A percentile compares a stretch with the other conserved stretches of the same genome.
These are phyloP conservation scores for Skeletonema tropicum DNA, from an alignment of 108 stramenopile species.

Conservation along the genomic window DNA sequence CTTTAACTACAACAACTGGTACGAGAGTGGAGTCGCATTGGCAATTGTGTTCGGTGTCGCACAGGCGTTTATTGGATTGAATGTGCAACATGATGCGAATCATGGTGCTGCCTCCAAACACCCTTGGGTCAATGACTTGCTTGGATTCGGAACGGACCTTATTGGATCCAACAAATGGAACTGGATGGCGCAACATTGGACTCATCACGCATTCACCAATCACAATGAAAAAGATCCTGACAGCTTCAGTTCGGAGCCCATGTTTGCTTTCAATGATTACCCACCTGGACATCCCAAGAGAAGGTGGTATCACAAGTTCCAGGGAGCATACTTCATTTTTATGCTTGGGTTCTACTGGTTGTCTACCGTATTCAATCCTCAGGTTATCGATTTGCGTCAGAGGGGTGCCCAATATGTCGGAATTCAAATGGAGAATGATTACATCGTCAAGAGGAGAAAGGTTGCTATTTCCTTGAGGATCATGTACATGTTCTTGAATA, in stretches of 20 bases:
- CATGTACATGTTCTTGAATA: conserved; percentile 70
- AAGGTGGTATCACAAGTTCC: conserved; percentile 74
- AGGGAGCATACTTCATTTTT: conserved; percentile 72
- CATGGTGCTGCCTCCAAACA: conserved; percentile 89
- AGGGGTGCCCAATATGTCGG: conserved; percentile 67
- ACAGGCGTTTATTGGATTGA: conserved; percentile 86
- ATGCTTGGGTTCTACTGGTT: conserved; percentile 81
- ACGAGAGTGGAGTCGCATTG: conserved; percentile 44
- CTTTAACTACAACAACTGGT: conserved; percentile 4
- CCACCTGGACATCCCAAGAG: conserved; percentile 70
- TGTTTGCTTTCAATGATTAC: conserved; percentile 87
- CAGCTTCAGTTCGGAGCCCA: conserved; percentile 84
- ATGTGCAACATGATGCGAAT: conserved; percentile 96
- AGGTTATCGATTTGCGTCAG: conserved; percentile 78
- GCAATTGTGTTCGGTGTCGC: conserved; percentile 80
- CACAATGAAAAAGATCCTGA: conserved; percentile 84
- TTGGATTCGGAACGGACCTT: conserved; percentile 88
- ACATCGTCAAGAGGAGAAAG: conserved; percentile 65
- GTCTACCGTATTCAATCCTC: conserved; percentile 81
- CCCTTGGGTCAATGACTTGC: conserved; percentile 81
- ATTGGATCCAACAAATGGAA: conserved; percentile 90
- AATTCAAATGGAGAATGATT: conserved; percentile 79
- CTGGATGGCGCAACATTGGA: conserved; percentile 94
- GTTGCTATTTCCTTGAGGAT: conserved; percentile 64
- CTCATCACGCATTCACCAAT: conserved; percentile 85